These are phyloP conservation scores for Macrotyloma uniflorum DNA, from an alignment of 306 rosid species.

Conservation along the genomic window DNA sequence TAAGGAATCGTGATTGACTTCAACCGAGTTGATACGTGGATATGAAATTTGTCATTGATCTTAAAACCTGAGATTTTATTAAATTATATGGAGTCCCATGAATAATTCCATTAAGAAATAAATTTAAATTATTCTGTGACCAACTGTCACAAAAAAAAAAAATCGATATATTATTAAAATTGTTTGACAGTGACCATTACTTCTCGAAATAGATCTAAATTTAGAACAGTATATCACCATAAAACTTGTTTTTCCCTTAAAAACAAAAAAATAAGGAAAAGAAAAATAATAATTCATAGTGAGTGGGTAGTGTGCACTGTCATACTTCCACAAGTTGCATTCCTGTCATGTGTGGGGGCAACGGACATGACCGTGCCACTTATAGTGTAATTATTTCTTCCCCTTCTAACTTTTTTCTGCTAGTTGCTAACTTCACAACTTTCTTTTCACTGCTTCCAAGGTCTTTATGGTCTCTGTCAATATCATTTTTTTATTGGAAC, in stretches of 20 bases:
- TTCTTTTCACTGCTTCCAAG: constrained; percentile 30
- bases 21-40: neutral
- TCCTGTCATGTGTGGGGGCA: constrained; percentile 18
- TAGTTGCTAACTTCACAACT: constrained; percentile 3
- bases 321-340: constrained; percentile 25
- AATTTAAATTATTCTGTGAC: no score
- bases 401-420: constrained; percentile 41
- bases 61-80: neutral
- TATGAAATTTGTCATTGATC: neutral
- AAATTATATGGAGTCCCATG: neutral
- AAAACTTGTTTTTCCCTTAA: neutral
- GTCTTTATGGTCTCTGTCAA: neutral
- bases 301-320: constrained; percentile 26
- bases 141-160: no score
- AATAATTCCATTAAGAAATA: no score
- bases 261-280: neutral
- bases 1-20: neutral
- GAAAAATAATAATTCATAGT: no score
- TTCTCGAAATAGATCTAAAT: constrained; percentile 12
- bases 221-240: neutral
- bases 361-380: constrained; percentile 30
- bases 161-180: neutral
- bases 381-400: constrained; percentile 30
- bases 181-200: neutral
- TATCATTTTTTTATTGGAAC: neutral